Evolutionary conservation across 305 asterid genomes (phyloP).

Genomic region (Fraxinus paxiana): DNA sequence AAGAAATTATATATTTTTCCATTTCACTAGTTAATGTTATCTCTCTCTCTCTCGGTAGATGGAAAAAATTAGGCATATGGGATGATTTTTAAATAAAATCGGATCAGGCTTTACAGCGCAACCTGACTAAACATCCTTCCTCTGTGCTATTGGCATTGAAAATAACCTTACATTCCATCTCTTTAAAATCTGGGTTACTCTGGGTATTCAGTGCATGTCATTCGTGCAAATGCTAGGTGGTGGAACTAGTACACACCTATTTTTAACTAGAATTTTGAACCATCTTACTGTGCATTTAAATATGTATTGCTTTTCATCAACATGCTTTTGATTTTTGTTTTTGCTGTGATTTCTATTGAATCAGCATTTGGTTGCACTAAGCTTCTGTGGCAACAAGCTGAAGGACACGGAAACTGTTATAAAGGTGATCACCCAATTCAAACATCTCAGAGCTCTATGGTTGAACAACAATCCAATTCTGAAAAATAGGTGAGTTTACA

Average conservation of each 20-base stretch:
- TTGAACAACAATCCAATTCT: constrained; percentile 67
- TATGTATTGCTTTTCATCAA: constrained; percentile 10
- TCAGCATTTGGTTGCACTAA: constrained; percentile 74
- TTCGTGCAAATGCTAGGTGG: not conserved
- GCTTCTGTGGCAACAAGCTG: constrained; percentile 74
- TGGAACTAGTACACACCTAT: not conserved
- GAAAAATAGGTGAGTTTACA: constrained; percentile 48
- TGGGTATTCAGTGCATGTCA: not conserved
- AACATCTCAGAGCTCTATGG: constrained; percentile 87
- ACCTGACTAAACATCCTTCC: not conserved
- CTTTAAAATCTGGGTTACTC: not conserved
- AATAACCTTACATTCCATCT: not conserved
- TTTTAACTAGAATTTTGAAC: not conserved
- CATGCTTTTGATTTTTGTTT: constrained; percentile 18
- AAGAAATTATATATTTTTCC: not conserved
- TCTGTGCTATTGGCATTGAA: not conserved
- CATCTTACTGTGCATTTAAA: not conserved
- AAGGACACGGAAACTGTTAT: constrained; percentile 45
- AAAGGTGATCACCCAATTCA: constrained; percentile 54
- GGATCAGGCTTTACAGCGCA: not conserved
- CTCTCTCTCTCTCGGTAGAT: not conserved
- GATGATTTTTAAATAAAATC: not conserved
- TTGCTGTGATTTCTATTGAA: constrained; percentile 19
- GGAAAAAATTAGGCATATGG: not conserved
- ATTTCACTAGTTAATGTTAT: not conserved